Percentiles rank a stretch among this genome's conserved stretches.
Conservation (phyloP, 371 early-diverging fungal genomes). For the Saksenaea oblongispora region DNA sequence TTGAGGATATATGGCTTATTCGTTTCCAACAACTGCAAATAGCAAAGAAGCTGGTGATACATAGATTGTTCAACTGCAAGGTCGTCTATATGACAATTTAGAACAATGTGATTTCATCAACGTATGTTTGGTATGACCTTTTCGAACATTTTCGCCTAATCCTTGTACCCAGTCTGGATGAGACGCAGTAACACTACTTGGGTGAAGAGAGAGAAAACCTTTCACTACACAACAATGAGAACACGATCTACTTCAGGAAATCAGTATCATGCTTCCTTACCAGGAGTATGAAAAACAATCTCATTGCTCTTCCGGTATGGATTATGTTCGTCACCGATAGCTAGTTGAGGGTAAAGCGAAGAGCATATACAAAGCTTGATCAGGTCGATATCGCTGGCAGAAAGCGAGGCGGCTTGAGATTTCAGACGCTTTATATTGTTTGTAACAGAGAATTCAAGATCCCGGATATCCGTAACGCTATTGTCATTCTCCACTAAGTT, state of each 20-base stretch:
- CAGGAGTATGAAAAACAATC: conserved; percentile 53
- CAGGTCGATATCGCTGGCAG: conserved; percentile 43
- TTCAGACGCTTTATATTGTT: conserved; percentile 47
- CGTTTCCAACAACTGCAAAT: conserved; percentile 65
- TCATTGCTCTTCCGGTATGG: conserved; percentile 56
- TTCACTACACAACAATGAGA: conserved; percentile 21
- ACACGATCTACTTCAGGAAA: not conserved
- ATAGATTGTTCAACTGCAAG: conserved; percentile 37
- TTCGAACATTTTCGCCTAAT: conserved; percentile 30
- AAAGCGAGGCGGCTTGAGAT: conserved; percentile 38
- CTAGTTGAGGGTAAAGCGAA: conserved; percentile 68
- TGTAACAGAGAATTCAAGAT: conserved; percentile 64
- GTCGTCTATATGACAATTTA: conserved; percentile 29
- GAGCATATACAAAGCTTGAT: conserved; percentile 64
- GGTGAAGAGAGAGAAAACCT: conserved; percentile 63
- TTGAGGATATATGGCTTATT: conserved; percentile 68
- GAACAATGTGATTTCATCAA: not conserved
- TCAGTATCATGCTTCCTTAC: conserved; percentile 14
- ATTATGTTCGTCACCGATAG: conserved; percentile 68
- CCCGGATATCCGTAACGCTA: conserved; percentile 45
- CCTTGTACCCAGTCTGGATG: conserved; percentile 67
- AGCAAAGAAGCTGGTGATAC: conserved; percentile 57
- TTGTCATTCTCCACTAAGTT: conserved; percentile 12
- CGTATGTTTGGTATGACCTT: conserved; percentile 26
- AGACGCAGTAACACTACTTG: conserved; percentile 58